These are phyloP conservation scores for Aureobasidium uvarum DNA, from an alignment of 2,329 filamentous ascomycete species.

Conservation along the genomic window DNA sequence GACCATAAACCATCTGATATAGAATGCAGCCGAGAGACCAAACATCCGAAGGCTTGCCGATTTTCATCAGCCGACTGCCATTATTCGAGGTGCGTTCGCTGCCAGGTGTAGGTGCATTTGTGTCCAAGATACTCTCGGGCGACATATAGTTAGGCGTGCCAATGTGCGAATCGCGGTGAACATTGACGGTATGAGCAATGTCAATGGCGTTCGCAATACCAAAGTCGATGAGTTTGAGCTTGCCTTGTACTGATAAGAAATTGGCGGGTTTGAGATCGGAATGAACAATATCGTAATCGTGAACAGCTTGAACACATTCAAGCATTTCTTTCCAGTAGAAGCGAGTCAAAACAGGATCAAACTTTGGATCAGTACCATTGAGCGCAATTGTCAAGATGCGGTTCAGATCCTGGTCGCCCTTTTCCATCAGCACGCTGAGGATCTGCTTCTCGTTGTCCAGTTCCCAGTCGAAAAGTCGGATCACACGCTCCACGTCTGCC, in stretches of 20 bases:
- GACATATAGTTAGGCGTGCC: conserved; percentile 99
- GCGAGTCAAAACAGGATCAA: conserved; percentile 90
- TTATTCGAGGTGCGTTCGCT: conserved; percentile 39
- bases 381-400: conserved; percentile 72
- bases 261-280: conserved; percentile 97
- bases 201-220: conserved; percentile 98
- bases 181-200: conserved; percentile 92
- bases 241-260: conserved; percentile 87
- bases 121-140: conserved; percentile 87
- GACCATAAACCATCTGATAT: conserved; percentile 97
- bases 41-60: conserved; percentile 93
- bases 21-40: conserved; percentile 97
- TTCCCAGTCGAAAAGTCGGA: conserved; percentile 88
- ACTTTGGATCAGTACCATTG: conserved; percentile 66
- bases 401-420: conserved; percentile 90
- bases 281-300: conserved; percentile 88
- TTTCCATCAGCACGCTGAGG: conserved; percentile 92
- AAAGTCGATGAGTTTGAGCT: conserved; percentile 95
- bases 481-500: conserved; percentile 81
- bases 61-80: conserved; percentile 65
- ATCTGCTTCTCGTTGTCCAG: conserved; percentile 88
- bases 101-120: conserved; percentile 59
- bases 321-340: conserved; percentile 99
- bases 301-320: conserved; percentile 86
- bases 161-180: conserved; percentile 91